Evolutionary conservation across 1,139 yeast species (phyloP).

Genomic region (Pichia terricola): DNA sequence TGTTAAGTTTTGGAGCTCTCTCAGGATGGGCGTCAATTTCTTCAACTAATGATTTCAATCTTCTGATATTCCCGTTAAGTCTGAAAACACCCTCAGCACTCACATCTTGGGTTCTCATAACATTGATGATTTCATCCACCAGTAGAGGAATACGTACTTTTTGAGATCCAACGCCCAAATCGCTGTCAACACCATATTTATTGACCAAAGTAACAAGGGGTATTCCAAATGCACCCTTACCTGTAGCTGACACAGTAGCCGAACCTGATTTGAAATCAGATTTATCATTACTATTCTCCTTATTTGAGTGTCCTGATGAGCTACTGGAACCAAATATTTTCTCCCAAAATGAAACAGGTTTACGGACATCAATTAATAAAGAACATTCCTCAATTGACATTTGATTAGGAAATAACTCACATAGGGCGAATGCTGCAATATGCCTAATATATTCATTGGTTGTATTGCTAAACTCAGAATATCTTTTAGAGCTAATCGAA

Average conservation of each 20-base stretch:
- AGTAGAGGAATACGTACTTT: constrained; percentile 76
- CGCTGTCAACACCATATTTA: constrained; percentile 78
- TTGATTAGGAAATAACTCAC: constrained; percentile 29
- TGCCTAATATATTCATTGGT: constrained; percentile 61
- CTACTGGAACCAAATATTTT: constrained; percentile 33
- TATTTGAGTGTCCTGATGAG: not conserved
- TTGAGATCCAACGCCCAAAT: constrained; percentile 78
- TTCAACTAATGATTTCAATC: constrained; percentile 65
- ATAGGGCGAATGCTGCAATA: constrained; percentile 57
- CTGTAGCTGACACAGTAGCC: constrained; percentile 12
- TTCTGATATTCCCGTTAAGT: constrained; percentile 89
- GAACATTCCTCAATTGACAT: constrained; percentile 40
- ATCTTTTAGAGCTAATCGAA: constrained; percentile 32
- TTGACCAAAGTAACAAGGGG: constrained; percentile 64
- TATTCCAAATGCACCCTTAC: constrained; percentile 61
- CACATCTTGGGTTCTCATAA: constrained; percentile 87
- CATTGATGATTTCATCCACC: constrained; percentile 75
- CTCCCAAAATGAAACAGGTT: constrained; percentile 66
- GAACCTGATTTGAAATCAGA: constrained; percentile 14
- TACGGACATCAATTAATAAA: constrained; percentile 46
- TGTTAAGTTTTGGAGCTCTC: constrained; percentile 59
- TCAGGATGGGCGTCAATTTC: constrained; percentile 64
- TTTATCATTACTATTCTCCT: not conserved
- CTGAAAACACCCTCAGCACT: constrained; percentile 95
- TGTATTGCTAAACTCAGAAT: constrained; percentile 56